Evolutionary conservation across 1,284 basidiomycete species (phyloP).

Genomic region (Microbotryomycetes sp.): DNA sequence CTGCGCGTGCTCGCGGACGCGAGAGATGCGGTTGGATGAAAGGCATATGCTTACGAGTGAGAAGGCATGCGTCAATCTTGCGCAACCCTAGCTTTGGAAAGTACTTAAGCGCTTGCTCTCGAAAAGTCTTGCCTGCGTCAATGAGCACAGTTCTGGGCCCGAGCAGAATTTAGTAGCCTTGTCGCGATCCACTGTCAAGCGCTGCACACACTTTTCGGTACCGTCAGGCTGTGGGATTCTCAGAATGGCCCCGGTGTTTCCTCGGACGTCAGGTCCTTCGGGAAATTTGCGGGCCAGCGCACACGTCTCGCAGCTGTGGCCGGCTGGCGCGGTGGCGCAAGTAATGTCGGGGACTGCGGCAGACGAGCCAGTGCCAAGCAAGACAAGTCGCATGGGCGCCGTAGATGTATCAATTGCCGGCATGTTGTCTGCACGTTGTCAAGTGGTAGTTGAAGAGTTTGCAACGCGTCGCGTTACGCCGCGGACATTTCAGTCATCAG

Average conservation of each 20-base stretch:
- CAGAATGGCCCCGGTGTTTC: constrained; percentile 64
- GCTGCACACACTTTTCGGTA: constrained; percentile 48
- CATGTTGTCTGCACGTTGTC: too few species aligned
- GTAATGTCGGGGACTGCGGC: constrained; percentile 27
- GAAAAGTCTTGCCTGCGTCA: constrained; percentile 72
- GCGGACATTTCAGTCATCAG: too few species aligned
- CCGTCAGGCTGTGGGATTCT: constrained; percentile 51
- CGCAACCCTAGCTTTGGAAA: constrained; percentile 66
- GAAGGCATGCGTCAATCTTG: constrained; percentile 64
- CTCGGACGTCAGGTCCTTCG: constrained; percentile 60
- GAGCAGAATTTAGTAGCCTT: neutral
- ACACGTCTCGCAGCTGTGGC: neutral
- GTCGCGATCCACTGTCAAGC: too few species aligned
- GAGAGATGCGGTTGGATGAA: neutral
- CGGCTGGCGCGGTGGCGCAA: constrained; percentile 24
- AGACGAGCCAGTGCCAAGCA: constrained; percentile 25
- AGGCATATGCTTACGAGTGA: constrained; percentile 60
- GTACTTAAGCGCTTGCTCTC: constrained; percentile 66
- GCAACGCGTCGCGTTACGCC: too few species aligned
- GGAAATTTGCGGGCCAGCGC: constrained; percentile 40
- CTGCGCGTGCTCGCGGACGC: neutral
- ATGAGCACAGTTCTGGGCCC: constrained; percentile 50
- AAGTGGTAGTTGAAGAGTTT: too few species aligned
- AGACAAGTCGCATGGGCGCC: constrained; percentile 11
- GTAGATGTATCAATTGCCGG: neutral